Evolutionary conservation across 257 asterid genomes (phyloP), one percentile per base, ranked within the genome.

Genomic region (Nicotiana undulata): DNA sequence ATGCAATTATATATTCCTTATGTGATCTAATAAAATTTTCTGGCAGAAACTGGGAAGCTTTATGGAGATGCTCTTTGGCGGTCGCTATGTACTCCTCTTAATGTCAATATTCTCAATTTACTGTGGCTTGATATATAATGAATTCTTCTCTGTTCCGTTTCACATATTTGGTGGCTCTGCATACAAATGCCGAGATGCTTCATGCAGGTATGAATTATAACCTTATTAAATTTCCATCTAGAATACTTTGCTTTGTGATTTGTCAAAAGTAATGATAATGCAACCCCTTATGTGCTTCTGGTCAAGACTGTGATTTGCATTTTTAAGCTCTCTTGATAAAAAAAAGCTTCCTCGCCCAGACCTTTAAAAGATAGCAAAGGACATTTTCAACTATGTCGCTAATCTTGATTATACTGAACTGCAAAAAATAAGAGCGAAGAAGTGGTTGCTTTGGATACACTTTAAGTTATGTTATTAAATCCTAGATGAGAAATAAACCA

Each of bases 31-130:
- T 74, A 2, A 26, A 26, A 15, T 86, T 80, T 83, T 79, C 76
- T 81, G 24, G 76, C 98, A 96, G 98, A 94, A 94, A 96, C 93
- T 96, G 79, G 99, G 95, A 75, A 96, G 98, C 95, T 92, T 96
- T 89, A 96, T 96, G 99, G 99, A 94, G 94, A 96, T 96, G 98
- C 92, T 94, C 52, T 94, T 89, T 84, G 99, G 98, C 75, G 99
- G 99, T 79, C 97, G 98, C 79, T 94, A 96, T 83, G 86, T 96
- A 61, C 95, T 96, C 74, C 97, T 96, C 85, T 83, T 93, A 89
- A 96, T 96, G 99, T 89, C 99, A 17, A 82, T 94, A 80, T 96
- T 96, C 87, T 96, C 99, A 46, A 91, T 96, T 61, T 96, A 96
- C 85, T 96, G 99, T 82, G 99, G 99, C 79, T 85, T 96, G 90